Base-by-base conservation (phyloP, 2,329 filamentous ascomycete species). In the Ascochyta pisi region DNA sequence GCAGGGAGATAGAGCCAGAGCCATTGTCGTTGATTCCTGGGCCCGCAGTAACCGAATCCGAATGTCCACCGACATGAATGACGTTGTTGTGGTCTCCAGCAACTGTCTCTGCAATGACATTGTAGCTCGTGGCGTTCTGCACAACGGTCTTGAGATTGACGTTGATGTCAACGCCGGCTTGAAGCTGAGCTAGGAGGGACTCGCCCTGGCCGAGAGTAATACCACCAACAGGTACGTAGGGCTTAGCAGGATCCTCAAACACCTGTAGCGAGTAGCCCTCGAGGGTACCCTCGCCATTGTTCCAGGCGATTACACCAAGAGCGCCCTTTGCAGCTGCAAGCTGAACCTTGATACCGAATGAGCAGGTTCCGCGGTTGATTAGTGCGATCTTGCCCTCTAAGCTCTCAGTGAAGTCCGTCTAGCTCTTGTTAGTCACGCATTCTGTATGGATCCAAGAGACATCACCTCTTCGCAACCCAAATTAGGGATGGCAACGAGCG, bases 1-100 rank as follows among this genome's bases (percentile, higher is more conserved):
- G 78, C 46, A 87, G 78, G 23, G 81, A 81, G 58, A 86, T 82
- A 31, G 83, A 86, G 51, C 89, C 89, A 3, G 86, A 88, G 42
- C 89, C 89, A 66, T 92, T 88, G 64, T 92, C 89, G 73, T 92
- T 92, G 80, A 92, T 91, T 19, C 89, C 89, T 1, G 86, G 86
- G 0, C 86, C 86, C 3, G 79, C 82, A 26, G 79, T 78, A 19
- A 88, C 86, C 6, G 82, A 85, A 73, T 89, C 86, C 16, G 81
- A 82, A 73, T 89, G 86, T 3, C 81, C 85, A 38, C 85, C 85
- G 13, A 88, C 73, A 37, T 72, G 68, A 45, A 84, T 81, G 42
- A 88, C 77, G 66, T 87, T 86, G 60, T 84, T 74, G 16, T 83
- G 81, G 69, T 88, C 83, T 39, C 86, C 86, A 13, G 73, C 75